These are phyloP conservation scores for Fusarium verticillioides DNA, from an alignment of 2,329 filamentous ascomycete species.

Conservation along the genomic window DNA sequence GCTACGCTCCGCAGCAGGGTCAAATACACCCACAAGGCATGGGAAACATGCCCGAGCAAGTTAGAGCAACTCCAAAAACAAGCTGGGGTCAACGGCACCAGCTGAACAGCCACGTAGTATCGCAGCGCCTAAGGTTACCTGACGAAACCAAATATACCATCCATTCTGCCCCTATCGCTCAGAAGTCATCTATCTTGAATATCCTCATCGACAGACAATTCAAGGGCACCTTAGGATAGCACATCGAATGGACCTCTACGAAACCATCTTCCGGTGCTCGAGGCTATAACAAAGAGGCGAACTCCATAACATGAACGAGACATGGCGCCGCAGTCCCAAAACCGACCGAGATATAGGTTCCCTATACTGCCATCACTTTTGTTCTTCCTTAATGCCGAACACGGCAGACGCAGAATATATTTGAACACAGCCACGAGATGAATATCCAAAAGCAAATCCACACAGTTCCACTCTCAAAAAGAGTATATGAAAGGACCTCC, in stretches of 20 bases:
- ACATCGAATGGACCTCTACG: neutral
- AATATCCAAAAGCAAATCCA: neutral
- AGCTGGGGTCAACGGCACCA: neutral
- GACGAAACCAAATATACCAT: neutral
- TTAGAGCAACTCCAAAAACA: neutral
- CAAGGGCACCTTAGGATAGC: neutral
- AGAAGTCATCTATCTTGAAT: neutral
- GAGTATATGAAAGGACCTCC: neutral
- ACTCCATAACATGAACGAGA: neutral
- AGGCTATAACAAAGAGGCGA: neutral
- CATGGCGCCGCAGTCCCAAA: neutral
- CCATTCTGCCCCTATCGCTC: neutral
- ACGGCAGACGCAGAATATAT: neutral
- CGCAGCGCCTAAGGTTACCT: neutral
- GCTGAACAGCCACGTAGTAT: neutral
- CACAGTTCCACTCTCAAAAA: rapidly evolving
- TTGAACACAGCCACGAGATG: neutral
- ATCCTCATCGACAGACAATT: neutral
- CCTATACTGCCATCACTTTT: neutral
- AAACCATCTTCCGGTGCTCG: neutral
- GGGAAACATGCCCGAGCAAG: neutral
- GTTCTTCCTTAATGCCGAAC: neutral
- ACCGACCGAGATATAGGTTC: neutral
- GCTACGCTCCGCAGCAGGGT: neutral
- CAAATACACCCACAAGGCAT: rapidly evolving